A percentile compares a stretch with the other conserved stretches of the same genome.
These are phyloP conservation scores for Penstemon davidsonii DNA, from an alignment of 257 asterid species.

Conservation along the genomic window DNA sequence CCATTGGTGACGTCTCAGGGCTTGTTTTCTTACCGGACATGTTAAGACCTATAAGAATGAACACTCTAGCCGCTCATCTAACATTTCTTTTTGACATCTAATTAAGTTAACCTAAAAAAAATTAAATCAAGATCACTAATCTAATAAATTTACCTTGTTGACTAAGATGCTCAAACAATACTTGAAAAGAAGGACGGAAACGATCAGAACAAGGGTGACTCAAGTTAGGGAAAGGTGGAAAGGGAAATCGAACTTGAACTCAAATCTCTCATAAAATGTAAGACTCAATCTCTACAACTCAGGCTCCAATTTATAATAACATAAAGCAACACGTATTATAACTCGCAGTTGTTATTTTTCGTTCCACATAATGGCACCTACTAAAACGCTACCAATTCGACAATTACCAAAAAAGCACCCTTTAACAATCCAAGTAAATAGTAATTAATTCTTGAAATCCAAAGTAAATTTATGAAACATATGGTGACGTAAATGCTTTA, in stretches of 20 bases:
- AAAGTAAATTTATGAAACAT: neutral
- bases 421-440: slow-evolving; percentile 11
- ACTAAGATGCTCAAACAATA: neutral
- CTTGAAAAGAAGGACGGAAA: neutral
- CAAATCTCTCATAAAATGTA: neutral
- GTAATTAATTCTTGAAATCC: slow-evolving; percentile 14
- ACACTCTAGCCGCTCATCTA: slow-evolving; percentile 1
- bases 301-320: neutral
- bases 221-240: neutral
- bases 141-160: neutral
- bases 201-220: neutral
- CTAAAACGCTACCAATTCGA: neutral
- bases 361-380: neutral
- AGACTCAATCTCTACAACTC: slow-evolving; percentile 6
- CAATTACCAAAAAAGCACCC: too few species aligned
- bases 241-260: slow-evolving; percentile 8
- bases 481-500: slow-evolving; percentile 17
- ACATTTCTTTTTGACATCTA: neutral
- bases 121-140: neutral
- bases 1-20: slow-evolving; percentile 3
- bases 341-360: too few species aligned
- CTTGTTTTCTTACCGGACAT: slow-evolving; percentile 25
- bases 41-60: slow-evolving; percentile 22
- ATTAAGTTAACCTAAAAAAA: slow-evolving; percentile 4
- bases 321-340: slow-evolving; percentile 3